Base-by-base conservation (phyloP, 73 alveolate species). In the Paramecium sexaurelia region DNA sequence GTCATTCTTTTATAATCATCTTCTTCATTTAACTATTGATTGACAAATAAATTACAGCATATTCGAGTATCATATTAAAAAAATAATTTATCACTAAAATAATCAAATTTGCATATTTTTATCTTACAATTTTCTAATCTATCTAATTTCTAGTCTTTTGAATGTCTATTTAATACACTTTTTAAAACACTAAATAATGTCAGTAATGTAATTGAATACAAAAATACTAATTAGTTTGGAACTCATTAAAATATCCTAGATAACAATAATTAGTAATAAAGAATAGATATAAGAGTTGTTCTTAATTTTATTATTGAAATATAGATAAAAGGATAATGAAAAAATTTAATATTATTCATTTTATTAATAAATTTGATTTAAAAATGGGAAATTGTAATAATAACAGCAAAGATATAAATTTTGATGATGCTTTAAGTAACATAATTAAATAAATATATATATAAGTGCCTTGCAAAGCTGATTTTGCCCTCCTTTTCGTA, bases 401-500 rank as follows among this genome's bases (percentile, higher is more conserved):
- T 71, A 71, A 71, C 86, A 71, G 86, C 43, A 71, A 71, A 37
- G 86, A 71, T 71, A 39, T 29, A 35, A 71, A 71, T 37, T 71
- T 13, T 71, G 86, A 37, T 32, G 86, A 71, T 27, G 86, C 17
- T 19, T 20, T 20, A 17, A 7, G 86, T 71, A 33, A 13, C n/a
- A 10, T 61, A 1, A 85, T 86, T 55, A n/a, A 33, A n/a, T 78
- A 35, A 33, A 15, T 15, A 13, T 15, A 19, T 5, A 57, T 5
- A 15, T 11, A 11, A 71, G 66, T 36, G 17, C 86, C 56, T 11
- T 35, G 86, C 17, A 71, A 71, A 19, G 19, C 27, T 27, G 86
- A 71, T 71, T 71, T 35, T 37, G 43, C 37, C 7, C 7, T 71
- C 3, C 66, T 68, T 5, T 86, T 94, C 68, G 97, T 84, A 2